A percentile compares a stretch with the other conserved stretches of the same genome.
Evolutionary conservation across 1,139 yeast species (phyloP).

Genomic region (Geotrichum australiense): DNA sequence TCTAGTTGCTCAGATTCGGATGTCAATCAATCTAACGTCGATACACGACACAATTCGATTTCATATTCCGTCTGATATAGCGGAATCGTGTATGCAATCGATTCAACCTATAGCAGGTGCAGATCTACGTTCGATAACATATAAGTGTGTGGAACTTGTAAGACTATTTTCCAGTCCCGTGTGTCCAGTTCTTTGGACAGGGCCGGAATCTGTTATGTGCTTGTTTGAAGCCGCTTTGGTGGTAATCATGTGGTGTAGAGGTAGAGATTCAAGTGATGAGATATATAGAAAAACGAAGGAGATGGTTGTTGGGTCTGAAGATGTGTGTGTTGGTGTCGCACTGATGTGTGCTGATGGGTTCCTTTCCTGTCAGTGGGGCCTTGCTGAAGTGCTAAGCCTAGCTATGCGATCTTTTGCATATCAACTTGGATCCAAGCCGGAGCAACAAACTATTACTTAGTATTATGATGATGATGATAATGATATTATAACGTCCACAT

Average conservation of each 20-base stretch:
- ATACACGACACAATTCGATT: slow-evolving; percentile 21
- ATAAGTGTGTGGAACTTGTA: too few relatives aligned
- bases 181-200: too few relatives aligned
- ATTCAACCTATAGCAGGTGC: too few relatives aligned
- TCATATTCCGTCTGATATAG: slow-evolving; percentile 27
- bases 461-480: too few relatives aligned
- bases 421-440: slow-evolving; percentile 7
- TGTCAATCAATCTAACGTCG: slow-evolving; percentile 24
- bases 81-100: slow-evolving; percentile 24
- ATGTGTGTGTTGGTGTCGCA: slow-evolving; percentile 26
- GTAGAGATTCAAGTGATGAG: too few relatives aligned
- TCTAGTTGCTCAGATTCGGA: slow-evolving; percentile 24
- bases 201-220: slow-evolving; percentile 25
- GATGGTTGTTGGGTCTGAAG: too few relatives aligned
- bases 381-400: slow-evolving; percentile 26
- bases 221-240: slow-evolving; percentile 28
- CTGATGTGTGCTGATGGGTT: slow-evolving; percentile 28
- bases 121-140: slow-evolving; percentile 26
- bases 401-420: slow-evolving; percentile 26
- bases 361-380: slow-evolving; percentile 30
- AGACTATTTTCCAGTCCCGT: too few relatives aligned
- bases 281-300: too few relatives aligned
- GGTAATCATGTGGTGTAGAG: slow-evolving; percentile 32
- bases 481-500: too few relatives aligned
- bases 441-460: too few relatives aligned